These are phyloP conservation scores for Monosporascus ibericus DNA, from an alignment of 2,329 filamentous ascomycete genomes.

Conservation along the genomic window DNA sequence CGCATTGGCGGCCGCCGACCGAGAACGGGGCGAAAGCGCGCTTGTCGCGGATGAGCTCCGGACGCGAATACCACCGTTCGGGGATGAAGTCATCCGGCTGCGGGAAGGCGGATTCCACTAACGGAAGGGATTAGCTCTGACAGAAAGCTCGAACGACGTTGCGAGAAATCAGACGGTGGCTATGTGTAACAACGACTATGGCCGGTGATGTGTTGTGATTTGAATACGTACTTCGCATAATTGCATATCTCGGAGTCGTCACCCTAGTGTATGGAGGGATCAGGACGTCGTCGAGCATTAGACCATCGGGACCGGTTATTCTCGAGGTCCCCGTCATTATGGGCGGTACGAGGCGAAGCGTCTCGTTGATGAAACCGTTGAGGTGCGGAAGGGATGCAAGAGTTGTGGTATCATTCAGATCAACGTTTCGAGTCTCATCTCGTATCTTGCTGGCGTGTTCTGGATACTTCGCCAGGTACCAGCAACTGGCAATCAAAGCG, in stretches of 20 bases:
- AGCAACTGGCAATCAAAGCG: constrained; percentile 8
- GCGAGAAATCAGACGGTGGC: background rate
- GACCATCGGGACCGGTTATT: constrained; percentile 10
- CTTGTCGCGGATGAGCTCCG: constrained; percentile 14
- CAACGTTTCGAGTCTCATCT: constrained; percentile 7
- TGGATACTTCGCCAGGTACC: constrained; percentile 9
- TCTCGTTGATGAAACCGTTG: constrained; percentile 12
- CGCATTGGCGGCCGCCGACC: constrained; percentile 10
- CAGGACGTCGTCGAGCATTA: constrained; percentile 7
- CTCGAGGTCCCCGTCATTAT: constrained; percentile 10
- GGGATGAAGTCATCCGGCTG: constrained; percentile 15
- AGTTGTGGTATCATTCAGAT: constrained; percentile 7
- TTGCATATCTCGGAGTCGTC: constrained; percentile 13
- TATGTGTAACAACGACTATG: background rate
- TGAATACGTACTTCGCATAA: constrained; percentile 13
- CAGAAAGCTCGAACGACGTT: no score
- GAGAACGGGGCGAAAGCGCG: constrained; percentile 14
- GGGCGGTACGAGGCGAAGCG: constrained; percentile 11
- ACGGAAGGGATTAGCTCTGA: background rate
- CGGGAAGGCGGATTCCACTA: constrained; percentile 15
- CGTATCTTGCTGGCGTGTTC: constrained; percentile 10
- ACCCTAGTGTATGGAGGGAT: constrained; percentile 12
- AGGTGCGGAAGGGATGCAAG: constrained; percentile 10
- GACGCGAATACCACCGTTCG: constrained; percentile 15
- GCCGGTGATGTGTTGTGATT: background rate